Conservation (phyloP, 1,284 basidiomycete genomes). For the Termitomyces sp. region DNA sequence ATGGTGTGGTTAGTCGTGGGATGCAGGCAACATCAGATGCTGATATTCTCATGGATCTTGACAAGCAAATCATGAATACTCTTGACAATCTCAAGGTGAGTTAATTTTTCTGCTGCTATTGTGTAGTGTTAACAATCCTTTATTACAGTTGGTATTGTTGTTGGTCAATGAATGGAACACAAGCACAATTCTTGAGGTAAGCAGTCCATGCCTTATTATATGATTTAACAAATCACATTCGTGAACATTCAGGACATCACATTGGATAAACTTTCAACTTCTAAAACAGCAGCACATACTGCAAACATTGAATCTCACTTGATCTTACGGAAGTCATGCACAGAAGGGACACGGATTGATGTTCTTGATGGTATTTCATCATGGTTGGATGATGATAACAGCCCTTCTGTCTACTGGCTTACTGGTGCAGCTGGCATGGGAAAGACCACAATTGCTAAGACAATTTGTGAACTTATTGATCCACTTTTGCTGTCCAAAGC, state of each 20-base stretch:
- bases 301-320: not conserved
- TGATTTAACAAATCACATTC: not conserved
- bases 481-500: no score
- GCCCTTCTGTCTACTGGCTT: not conserved
- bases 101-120: not conserved
- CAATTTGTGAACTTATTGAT: not conserved
- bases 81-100: not conserved
- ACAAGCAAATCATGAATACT: not conserved
- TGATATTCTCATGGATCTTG: not conserved
- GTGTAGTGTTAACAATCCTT: no score
- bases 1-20: not conserved
- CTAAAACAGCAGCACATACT: slow-evolving; percentile 1
- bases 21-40: not conserved
- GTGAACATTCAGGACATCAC: not conserved
- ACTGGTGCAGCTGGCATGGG: slow-evolving; percentile 3
- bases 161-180: not conserved
- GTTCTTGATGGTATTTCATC: not conserved
- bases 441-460: not conserved
- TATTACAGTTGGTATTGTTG: not conserved
- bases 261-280: not conserved
- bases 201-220: not conserved
- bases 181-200: not conserved
- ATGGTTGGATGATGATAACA: not conserved
- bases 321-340: not conserved
- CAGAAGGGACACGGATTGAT: not conserved